These are phyloP conservation scores for Amaranthus palmeri DNA, from an alignment of 148 eudicot species.

Conservation along the genomic window DNA sequence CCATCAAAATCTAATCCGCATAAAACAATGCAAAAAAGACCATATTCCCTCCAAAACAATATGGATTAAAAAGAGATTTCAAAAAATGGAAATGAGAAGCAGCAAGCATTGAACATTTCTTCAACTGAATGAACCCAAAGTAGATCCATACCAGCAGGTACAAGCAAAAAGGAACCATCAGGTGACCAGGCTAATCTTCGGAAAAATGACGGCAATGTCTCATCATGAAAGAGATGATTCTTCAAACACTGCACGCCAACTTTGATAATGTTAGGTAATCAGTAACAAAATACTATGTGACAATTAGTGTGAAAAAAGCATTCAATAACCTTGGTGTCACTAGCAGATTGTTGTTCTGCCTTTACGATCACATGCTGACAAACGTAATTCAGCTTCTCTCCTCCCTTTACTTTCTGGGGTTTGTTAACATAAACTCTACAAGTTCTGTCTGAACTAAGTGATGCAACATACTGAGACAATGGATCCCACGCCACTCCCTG, in stretches of 20 bases:
- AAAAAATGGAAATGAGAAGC: not conserved
- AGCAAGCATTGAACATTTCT: not conserved
- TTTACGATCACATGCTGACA: constrained; percentile 79
- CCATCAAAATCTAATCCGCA: not conserved
- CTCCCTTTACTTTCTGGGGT: constrained; percentile 72
- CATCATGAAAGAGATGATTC: constrained; percentile 87
- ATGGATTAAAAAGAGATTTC: not conserved
- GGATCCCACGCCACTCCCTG: constrained; percentile 99
- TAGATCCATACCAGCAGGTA: constrained; percentile 76
- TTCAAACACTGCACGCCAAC: constrained; percentile 52
- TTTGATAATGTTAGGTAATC: constrained; percentile 6
- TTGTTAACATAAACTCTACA: constrained; percentile 75
- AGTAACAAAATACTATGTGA: not conserved
- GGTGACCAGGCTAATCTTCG: constrained; percentile 97
- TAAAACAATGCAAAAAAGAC: not conserved
- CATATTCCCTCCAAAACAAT: not conserved
- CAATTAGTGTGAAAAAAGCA: not conserved
- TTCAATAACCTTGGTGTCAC: constrained; percentile 68
- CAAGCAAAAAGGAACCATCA: constrained; percentile 89
- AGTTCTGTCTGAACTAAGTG: constrained; percentile 91
- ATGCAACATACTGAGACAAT: constrained; percentile 68
- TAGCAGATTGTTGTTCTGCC: constrained; percentile 51
- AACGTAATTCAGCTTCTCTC: constrained; percentile 61
- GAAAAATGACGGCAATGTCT: constrained; percentile 95
- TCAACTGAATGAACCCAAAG: constrained; percentile 13